Percentiles rank a stretch among this genome's conserved stretches.
phyloP scores from a whole-genome alignment of 2,329 filamentous ascomycete species.

The Hypoxylon sp. region DNA sequence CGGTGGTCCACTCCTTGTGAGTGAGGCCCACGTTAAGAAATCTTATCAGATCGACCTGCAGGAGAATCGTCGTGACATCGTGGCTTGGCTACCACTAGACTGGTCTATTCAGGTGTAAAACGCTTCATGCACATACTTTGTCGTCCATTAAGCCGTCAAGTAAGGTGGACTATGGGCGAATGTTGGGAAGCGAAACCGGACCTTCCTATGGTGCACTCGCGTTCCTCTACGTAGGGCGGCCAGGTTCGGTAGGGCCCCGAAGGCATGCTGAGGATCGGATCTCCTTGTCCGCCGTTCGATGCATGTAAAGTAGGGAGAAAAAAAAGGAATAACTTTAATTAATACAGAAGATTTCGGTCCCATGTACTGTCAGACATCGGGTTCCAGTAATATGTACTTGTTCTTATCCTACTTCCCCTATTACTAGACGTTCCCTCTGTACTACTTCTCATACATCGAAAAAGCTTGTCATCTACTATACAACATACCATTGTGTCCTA shows the following conservation, averaged over 20 bases:
- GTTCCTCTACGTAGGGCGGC: slow-evolving; percentile 13
- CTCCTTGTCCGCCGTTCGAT: slow-evolving; percentile 3
- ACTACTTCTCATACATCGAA: slow-evolving; percentile 7
- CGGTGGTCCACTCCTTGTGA: neutral
- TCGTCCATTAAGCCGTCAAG: neutral
- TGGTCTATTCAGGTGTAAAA: neutral
- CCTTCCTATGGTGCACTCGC: slow-evolving; percentile 15
- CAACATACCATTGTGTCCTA: slow-evolving; percentile 7
- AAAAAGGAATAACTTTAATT: neutral
- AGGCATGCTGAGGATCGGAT: neutral
- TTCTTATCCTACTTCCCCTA: neutral
- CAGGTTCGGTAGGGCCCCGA: slow-evolving; percentile 2
- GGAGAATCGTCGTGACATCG: slow-evolving; percentile 9
- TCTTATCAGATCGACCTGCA: slow-evolving; percentile 1
- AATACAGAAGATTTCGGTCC: neutral
- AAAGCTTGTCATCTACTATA: neutral
- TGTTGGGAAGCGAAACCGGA: slow-evolving; percentile 17
- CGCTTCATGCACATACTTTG: slow-evolving; percentile 14
- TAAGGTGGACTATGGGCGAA: neutral
- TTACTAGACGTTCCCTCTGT: neutral
- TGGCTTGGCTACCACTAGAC: slow-evolving; percentile 22
- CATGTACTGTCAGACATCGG: neutral
- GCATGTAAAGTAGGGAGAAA: neutral
- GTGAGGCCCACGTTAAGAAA: slow-evolving; percentile 6
- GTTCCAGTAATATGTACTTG: neutral